These are phyloP conservation scores for Globisporangium splendens DNA, from an alignment of 352 stramenopile genomes.

Conservation along the genomic window DNA sequence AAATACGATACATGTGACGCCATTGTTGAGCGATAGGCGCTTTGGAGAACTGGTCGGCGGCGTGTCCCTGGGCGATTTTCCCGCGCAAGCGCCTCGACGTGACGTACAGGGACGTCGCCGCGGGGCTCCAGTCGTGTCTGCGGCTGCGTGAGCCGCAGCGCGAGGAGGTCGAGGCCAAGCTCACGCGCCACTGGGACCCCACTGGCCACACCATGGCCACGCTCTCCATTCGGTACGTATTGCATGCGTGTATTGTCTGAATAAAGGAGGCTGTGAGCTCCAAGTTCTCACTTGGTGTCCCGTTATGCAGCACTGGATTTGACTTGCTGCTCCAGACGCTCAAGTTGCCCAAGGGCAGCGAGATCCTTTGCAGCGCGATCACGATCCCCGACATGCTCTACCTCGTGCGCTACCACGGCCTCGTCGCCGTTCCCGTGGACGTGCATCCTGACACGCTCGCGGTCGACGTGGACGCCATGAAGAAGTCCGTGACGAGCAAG, in stretches of 20 bases:
- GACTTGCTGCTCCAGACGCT: conserved; percentile 78
- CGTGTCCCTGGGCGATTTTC: conserved; percentile 72
- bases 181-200: conserved; percentile 53
- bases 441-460: conserved; percentile 60
- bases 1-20: too few relatives aligned
- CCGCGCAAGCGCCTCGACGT: conserved; percentile 82
- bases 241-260: background rate
- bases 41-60: conserved; percentile 53
- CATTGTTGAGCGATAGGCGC: conserved; percentile 20
- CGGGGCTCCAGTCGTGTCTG: conserved; percentile 51
- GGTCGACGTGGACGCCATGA: conserved; percentile 46
- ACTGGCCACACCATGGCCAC: conserved; percentile 57
- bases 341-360: conserved; percentile 54
- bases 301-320: conserved; percentile 60
- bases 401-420: conserved; percentile 62
- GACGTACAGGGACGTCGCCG: conserved; percentile 64
- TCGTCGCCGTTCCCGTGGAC: conserved; percentile 76
- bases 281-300: background rate
- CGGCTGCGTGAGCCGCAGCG: conserved; percentile 57
- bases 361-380: conserved; percentile 79
- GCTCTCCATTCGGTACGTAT: conserved; percentile 65
- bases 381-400: conserved; percentile 88
- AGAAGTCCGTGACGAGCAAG: conserved; percentile 49
- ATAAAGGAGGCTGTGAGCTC: too few relatives aligned
- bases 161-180: conserved; percentile 38